Base-by-base conservation (phyloP, 768 basidiomycete species). In the Trametopsis cervina region DNA sequence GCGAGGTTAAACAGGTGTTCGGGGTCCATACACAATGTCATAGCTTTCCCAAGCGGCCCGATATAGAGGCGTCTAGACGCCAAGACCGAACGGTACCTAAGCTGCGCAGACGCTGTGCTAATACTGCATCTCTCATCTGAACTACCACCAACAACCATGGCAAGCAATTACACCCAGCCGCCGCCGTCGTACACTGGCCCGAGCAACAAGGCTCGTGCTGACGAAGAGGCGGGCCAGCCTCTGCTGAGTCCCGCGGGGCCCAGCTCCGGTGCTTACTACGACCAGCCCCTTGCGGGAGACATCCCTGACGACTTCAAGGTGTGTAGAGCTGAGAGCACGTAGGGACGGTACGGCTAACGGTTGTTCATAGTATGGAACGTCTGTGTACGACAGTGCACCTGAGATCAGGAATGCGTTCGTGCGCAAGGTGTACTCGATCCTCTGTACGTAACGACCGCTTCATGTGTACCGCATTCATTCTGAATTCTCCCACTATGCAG, bases 301-400 rank as follows among this genome's bases (percentile, higher is more conserved):
- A 59, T 92, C 40, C 90, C 89, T 0, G 93, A 95, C 59, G 94
- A 96, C 65, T 96, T 96, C 79, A 91, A 94, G 78, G 89, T 89
- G 51, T 20, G 68, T 59, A 2, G 21, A 4, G 42, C 26, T 24
- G n/a, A 18, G n/a, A 26, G 6, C 10, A 10, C 41, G 44, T 48
- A 13, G 25, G 7, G 33, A 38, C 10, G 13, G 50, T 21, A 51
- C 48, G 42, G 41, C 44, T 43, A 33, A 51, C 47, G 46, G 23
- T 20, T 44, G 25, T 41, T 49, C 20, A 6, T 33, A 89, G 88
- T 91, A 91, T 59, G 89, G 89, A 1, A 81, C 84, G 1, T 80
- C 80, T 1, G 89, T 91, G 12, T 77, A 80, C 1, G 89, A 90
- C 51, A 85, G 85, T 51, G 76, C 85, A 10, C 65, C 73, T 2